Conservation (phyloP, 192 early-diverging fungal species). For the Entomortierella parvispora region DNA sequence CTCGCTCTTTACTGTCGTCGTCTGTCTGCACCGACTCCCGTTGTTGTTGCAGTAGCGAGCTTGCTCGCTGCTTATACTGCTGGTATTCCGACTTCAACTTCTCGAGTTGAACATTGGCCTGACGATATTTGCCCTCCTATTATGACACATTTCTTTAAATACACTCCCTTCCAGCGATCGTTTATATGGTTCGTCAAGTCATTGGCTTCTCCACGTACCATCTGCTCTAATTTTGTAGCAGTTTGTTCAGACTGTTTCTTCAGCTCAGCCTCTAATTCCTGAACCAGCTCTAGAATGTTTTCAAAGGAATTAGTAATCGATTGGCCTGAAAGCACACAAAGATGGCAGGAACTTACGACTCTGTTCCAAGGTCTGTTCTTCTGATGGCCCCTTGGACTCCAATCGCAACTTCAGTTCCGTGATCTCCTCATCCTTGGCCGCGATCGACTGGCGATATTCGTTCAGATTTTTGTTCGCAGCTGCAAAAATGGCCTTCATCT, state of each 20-base stretch:
- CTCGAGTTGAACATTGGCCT: slow-evolving; percentile 54
- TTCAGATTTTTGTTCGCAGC: slow-evolving; percentile 65
- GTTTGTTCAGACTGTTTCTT: slow-evolving; percentile 45
- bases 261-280: slow-evolving; percentile 51
- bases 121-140: slow-evolving; percentile 60
- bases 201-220: slow-evolving; percentile 40
- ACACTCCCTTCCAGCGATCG: too few species aligned
- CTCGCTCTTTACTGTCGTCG: slow-evolving; percentile 28
- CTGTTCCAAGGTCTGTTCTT: slow-evolving; percentile 22
- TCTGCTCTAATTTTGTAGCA: slow-evolving; percentile 45
- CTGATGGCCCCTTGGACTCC: slow-evolving; percentile 38
- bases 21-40: slow-evolving; percentile 28
- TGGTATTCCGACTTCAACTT: slow-evolving; percentile 62
- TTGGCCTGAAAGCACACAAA: background rate
- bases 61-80: slow-evolving; percentile 65
- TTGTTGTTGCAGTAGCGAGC: slow-evolving; percentile 58
- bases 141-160: too few species aligned
- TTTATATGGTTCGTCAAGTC: too few species aligned
- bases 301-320: too few species aligned
- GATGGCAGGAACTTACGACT: slow-evolving; percentile 26
- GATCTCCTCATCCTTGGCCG: slow-evolving; percentile 57
- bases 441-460: slow-evolving; percentile 60
- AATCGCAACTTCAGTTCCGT: slow-evolving; percentile 40
- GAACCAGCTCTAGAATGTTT: slow-evolving; percentile 49
- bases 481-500: slow-evolving; percentile 69